Conservation (phyloP, 805 yeast genomes). For the Candida berthetii region DNA sequence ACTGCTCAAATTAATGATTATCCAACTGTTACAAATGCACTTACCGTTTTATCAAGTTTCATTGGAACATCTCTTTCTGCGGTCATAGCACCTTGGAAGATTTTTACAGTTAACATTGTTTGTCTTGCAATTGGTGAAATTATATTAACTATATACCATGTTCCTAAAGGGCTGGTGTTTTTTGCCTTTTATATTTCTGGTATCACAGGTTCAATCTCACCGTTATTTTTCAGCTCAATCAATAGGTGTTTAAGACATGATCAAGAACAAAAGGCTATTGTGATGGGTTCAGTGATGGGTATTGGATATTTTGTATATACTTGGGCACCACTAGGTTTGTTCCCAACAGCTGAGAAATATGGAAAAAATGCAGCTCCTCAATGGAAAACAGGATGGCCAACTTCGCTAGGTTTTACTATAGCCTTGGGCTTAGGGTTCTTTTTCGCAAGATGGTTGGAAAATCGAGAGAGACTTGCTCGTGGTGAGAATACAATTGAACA, state of each 20-base stretch:
- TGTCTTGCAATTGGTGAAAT: slow-evolving; percentile 36
- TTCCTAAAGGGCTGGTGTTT: slow-evolving; percentile 48
- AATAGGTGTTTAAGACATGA: slow-evolving; percentile 50
- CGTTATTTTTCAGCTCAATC: slow-evolving; percentile 50
- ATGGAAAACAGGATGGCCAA: slow-evolving; percentile 6
- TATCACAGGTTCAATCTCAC: slow-evolving; percentile 54
- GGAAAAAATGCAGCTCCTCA: slow-evolving; percentile 2
- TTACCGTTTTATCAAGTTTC: slow-evolving; percentile 1
- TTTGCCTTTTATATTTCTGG: slow-evolving; percentile 51
- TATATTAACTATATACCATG: slow-evolving; percentile 48
- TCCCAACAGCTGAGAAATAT: slow-evolving; percentile 3
- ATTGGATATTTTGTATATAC: slow-evolving; percentile 31
- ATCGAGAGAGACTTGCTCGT: too few relatives aligned
- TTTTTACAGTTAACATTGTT: not conserved
- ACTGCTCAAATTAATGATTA: slow-evolving; percentile 2
- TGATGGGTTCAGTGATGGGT: slow-evolving; percentile 40
- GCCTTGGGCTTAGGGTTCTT: too few relatives aligned
- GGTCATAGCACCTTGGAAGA: slow-evolving; percentile 2
- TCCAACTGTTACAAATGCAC: slow-evolving; percentile 2
- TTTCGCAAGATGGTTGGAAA: too few relatives aligned
- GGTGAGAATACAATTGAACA: too few relatives aligned
- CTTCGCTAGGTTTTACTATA: too few relatives aligned
- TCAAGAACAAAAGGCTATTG: slow-evolving; percentile 43
- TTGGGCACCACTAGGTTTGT: slow-evolving; percentile 1
- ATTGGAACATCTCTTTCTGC: slow-evolving; percentile 2